Conservation (phyloP, 163 green algal genomes). For the Scenedesmus sp. region DNA sequence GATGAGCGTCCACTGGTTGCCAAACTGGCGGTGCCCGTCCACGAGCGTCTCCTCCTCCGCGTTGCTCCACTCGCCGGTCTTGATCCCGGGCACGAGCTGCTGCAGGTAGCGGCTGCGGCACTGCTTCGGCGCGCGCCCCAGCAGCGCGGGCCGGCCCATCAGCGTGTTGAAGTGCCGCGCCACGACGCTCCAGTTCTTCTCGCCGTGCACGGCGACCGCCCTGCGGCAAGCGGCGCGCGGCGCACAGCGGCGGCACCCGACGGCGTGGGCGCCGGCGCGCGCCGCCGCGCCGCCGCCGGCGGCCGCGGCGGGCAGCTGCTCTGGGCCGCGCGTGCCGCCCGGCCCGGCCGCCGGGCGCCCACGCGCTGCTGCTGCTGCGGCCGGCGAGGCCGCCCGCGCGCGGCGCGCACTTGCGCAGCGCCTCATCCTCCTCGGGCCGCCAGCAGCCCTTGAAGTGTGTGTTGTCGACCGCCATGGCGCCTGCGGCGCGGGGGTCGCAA, state of each 20-base stretch:
- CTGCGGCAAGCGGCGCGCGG: background rate
- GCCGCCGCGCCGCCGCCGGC: too few relatives aligned
- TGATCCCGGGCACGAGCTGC: slow-evolving; percentile 44
- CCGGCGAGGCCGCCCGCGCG: background rate
- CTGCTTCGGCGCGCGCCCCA: slow-evolving; percentile 37
- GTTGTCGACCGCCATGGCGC: slow-evolving; percentile 40
- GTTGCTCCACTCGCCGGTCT: slow-evolving; percentile 34
- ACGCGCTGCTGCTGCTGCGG: background rate
- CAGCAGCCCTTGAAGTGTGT: slow-evolving; percentile 38
- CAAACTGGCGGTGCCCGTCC: slow-evolving; percentile 32
- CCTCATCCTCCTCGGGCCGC: slow-evolving; percentile 38
- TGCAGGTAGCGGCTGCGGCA: slow-evolving; percentile 45
- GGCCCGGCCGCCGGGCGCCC: too few relatives aligned
- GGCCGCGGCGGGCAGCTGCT: too few relatives aligned
- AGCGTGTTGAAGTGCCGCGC: slow-evolving; percentile 33
- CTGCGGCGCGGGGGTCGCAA: background rate
- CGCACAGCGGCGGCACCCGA: background rate
- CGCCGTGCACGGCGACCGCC: slow-evolving; percentile 24
- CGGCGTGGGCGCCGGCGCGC: background rate
- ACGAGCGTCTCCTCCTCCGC: slow-evolving; percentile 39
- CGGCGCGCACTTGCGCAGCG: slow-evolving; percentile 24
- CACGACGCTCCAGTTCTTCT: slow-evolving; percentile 41
- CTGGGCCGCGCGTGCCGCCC: too few relatives aligned
- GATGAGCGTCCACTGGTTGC: slow-evolving; percentile 46
- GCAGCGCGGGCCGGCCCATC: slow-evolving; percentile 22